These are phyloP conservation scores for Kodamaea sagamina DNA, from an alignment of 805 yeast genomes.

Conservation along the genomic window DNA sequence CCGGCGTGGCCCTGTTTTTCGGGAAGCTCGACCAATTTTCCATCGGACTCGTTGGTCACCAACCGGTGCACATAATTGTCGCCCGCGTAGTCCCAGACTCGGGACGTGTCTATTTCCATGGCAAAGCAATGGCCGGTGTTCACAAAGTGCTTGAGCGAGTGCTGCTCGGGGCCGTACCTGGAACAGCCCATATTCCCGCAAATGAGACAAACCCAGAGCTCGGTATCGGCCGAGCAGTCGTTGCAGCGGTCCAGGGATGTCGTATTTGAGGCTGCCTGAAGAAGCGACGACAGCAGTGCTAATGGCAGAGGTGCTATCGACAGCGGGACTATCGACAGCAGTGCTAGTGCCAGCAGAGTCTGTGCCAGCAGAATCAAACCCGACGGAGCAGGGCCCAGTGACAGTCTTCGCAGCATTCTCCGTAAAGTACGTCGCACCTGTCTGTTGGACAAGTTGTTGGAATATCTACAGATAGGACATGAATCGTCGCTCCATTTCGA, in stretches of 20 bases:
- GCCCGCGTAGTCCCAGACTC: conserved; percentile 95
- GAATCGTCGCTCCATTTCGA: conserved; percentile 88
- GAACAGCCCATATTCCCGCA: conserved; percentile 96
- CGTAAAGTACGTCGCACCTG: conserved; percentile 20
- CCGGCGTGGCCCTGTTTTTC: conserved; percentile 27
- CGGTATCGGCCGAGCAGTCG: conserved; percentile 56
- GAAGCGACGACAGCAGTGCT: not conserved
- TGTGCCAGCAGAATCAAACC: conserved; percentile 13
- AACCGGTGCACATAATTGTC: conserved; percentile 88
- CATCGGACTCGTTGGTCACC: conserved; percentile 82
- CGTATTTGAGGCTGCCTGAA: not conserved
- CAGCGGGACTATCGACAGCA: conserved; percentile 12
- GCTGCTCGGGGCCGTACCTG: conserved; percentile 74
- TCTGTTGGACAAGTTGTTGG: conserved; percentile 47
- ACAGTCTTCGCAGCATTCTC: conserved; percentile 29
- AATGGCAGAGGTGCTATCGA: conserved; percentile 23
- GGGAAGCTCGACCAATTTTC: conserved; percentile 79
- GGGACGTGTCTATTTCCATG: conserved; percentile 79
- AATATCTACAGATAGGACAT: conserved; percentile 88
- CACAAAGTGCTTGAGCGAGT: conserved; percentile 80
- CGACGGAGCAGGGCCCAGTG: conserved; percentile 21
- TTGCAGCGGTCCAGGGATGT: conserved; percentile 5
- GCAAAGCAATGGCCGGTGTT: conserved; percentile 84
- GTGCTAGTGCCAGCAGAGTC: conserved; percentile 1
- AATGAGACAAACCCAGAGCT: conserved; percentile 84